phyloP scores from a whole-genome alignment of 2,329 filamentous ascomycete species.

The Allantophomopsis cytisporea region DNA sequence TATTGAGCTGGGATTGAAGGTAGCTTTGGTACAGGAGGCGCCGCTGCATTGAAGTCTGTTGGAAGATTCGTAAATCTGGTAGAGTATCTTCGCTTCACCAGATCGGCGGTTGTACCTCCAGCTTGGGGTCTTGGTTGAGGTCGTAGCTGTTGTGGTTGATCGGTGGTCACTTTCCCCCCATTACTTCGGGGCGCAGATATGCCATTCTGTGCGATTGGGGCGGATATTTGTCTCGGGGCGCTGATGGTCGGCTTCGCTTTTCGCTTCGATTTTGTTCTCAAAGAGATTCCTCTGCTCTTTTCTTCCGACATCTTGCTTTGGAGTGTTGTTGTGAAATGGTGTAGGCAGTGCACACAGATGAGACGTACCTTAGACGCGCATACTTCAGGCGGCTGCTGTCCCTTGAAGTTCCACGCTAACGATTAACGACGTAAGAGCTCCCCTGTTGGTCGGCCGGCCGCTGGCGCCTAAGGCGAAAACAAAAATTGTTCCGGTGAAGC shows the following conservation, averaged over 20 bases:
- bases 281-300: constrained; percentile 42
- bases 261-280: constrained; percentile 39
- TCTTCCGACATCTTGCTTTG: constrained; percentile 41
- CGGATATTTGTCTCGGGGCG: constrained; percentile 48
- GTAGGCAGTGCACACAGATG: neutral
- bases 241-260: constrained; percentile 49
- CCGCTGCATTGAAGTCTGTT: constrained; percentile 51
- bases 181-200: constrained; percentile 20
- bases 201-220: constrained; percentile 39
- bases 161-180: constrained; percentile 18
- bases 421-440: no score
- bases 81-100: constrained; percentile 91
- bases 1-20: constrained; percentile 49
- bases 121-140: constrained; percentile 30
- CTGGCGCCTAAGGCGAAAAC: constrained; percentile 1
- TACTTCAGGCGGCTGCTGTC: no score
- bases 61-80: constrained; percentile 76
- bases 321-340: neutral
- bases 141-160: constrained; percentile 10
- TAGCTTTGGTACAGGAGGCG: constrained; percentile 57
- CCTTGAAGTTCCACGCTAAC: constrained; percentile 2
- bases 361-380: neutral
- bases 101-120: constrained; percentile 57
- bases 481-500: neutral
- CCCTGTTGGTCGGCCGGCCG: no score